Evolutionary conservation across 2,329 filamentous ascomycete genomes (phyloP), one percentile per base, ranked within the genome.

Genomic region (Dothistroma septosporum): DNA sequence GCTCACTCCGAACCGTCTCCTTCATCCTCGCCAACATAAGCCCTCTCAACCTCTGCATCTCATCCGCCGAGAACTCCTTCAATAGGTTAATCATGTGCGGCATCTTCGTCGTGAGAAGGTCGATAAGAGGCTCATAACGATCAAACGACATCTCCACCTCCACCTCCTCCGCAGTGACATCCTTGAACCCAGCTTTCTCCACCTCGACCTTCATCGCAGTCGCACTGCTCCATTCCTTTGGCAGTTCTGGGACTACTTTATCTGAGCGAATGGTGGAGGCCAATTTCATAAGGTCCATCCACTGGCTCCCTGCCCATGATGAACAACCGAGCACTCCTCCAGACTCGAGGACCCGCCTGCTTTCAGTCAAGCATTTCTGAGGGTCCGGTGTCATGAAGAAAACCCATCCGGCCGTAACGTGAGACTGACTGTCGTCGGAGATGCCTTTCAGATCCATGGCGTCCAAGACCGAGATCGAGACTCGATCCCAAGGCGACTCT

Each of bases 331-430:
- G 56, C 0, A 71, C 67, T 5, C 72, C 72, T 1, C 61, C 64
- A 1, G 58, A 48, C 24, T 64, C 55, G 11, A 74, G 64, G 12
- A 73, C 65, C 4, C 72, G 66, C 10, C n/a, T 12, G 35, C 31
- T 55, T 47, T 62, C 50, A n/a, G 31, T 57, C 22, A 69, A 31
- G 16, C 59, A 65, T 46, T 66, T 65, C 12, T 53, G 55, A 21
- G 68, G 63, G 16, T 68, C 61, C 1, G 64, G 60, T 11, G 66
- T 68, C 66, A 73, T 68, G 64, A 73, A 74, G 55, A 69, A 74
- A 1, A 74, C 70, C 62, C 64, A 64, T n/a, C 71, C 70, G 14
- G 72, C 72, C 2, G 68, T 64, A 16, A 73, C 65, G 55, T 74
- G 72, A 37, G 68, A 70, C 44, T 65, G 53, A 11, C 65, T 69